phyloP scores from a whole-genome alignment of 805 yeast genomes.

The Metschnikowia henanensis region DNA sequence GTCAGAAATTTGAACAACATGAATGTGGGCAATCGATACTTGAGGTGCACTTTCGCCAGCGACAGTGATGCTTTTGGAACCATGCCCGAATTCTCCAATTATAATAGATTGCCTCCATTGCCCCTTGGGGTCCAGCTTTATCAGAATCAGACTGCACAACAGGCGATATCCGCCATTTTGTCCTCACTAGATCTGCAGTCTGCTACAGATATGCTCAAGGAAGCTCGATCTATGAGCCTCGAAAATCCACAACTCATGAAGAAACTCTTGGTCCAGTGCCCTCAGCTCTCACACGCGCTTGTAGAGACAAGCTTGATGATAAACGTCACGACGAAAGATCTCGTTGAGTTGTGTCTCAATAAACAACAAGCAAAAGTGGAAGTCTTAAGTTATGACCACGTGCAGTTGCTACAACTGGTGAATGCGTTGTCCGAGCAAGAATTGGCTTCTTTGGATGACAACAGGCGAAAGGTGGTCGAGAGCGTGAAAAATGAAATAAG shows the following conservation, averaged over 20 bases:
- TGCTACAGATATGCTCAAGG: slow-evolving; percentile 48
- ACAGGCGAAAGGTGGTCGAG: slow-evolving; percentile 17
- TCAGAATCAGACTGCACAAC: slow-evolving; percentile 40
- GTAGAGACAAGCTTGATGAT: slow-evolving; percentile 61
- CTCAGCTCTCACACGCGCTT: slow-evolving; percentile 80
- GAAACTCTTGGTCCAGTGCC: slow-evolving; percentile 62
- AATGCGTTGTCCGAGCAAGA: slow-evolving; percentile 32
- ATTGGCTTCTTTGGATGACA: slow-evolving; percentile 26
- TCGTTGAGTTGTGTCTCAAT: slow-evolving; percentile 38
- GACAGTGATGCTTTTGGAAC: slow-evolving; percentile 34
- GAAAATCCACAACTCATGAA: slow-evolving; percentile 59
- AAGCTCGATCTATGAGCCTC: slow-evolving; percentile 20
- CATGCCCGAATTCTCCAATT: slow-evolving; percentile 20
- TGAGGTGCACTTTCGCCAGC: slow-evolving; percentile 74
- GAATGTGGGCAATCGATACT: slow-evolving; percentile 65
- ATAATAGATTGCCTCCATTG: slow-evolving; percentile 35
- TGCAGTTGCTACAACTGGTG: slow-evolving; percentile 29
- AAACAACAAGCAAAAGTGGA: slow-evolving; percentile 30
- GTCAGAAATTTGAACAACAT: slow-evolving; percentile 84
- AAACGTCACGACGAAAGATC: slow-evolving; percentile 35
- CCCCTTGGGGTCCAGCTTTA: slow-evolving; percentile 43
- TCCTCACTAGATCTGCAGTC: slow-evolving; percentile 47
- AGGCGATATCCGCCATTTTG: slow-evolving; percentile 42
- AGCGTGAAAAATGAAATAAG: slow-evolving; percentile 21
- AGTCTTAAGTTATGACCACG: slow-evolving; percentile 34